A percentile compares a stretch with the other conserved stretches of the same genome.
These are phyloP conservation scores for Aegilops bicornis DNA, from an alignment of 176 grass and related monocot genomes.

Conservation along the genomic window DNA sequence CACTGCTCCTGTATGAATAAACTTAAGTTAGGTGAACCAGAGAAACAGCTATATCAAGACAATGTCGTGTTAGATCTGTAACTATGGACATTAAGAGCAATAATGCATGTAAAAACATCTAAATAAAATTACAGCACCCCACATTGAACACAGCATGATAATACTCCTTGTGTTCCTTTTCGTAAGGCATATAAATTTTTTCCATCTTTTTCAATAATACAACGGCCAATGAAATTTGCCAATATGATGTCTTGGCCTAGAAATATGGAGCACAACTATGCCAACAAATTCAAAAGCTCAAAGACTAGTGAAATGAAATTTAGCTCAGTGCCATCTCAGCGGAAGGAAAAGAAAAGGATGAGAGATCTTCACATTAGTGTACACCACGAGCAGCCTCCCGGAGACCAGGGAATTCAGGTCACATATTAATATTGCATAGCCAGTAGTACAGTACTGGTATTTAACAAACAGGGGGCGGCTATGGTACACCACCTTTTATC, in stretches of 20 bases:
- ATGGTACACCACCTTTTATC: background rate
- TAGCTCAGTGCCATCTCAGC: background rate
- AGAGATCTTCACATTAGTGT: background rate
- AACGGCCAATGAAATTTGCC: background rate
- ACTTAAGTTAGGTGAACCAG: background rate
- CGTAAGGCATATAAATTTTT: no score
- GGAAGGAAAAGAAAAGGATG: background rate
- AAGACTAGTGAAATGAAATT: background rate
- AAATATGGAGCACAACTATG: background rate
- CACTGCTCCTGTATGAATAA: constrained; percentile 51
- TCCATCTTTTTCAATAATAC: background rate
- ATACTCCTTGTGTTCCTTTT: background rate
- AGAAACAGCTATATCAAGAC: background rate
- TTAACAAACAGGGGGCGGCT: background rate
- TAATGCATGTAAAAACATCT: background rate
- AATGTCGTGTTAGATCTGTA: background rate
- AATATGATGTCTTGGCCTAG: background rate
- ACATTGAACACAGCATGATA: background rate
- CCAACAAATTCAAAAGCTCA: background rate
- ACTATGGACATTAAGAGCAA: background rate
- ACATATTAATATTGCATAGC: background rate
- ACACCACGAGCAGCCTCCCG: background rate
- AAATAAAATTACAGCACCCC: background rate
- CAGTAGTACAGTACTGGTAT: background rate
- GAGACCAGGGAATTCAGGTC: background rate